phyloP scores from a whole-genome alignment of 345 rosid genomes.

The Raphanus raphanistrum region DNA sequence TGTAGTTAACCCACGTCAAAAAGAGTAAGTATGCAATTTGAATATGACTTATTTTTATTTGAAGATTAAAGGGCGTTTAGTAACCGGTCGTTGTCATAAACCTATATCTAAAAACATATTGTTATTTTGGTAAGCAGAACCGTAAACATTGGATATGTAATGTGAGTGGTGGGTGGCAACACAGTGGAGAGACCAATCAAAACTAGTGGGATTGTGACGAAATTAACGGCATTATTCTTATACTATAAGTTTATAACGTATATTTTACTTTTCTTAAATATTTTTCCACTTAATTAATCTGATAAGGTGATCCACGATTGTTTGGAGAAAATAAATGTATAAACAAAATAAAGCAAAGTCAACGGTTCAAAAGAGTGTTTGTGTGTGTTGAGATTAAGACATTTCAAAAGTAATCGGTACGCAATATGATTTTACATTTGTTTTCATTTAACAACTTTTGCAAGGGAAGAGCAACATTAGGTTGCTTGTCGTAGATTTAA shows the following conservation, averaged over 20 bases:
- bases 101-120: not conserved
- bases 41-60: constrained; percentile 8
- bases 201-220: constrained; percentile 39
- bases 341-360: constrained; percentile 18
- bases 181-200: constrained; percentile 42
- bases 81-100: constrained; percentile 31
- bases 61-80: constrained; percentile 1
- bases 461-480: not conserved
- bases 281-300: constrained; percentile 6
- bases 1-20: constrained; percentile 35
- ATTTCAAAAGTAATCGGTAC: constrained; percentile 24
- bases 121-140: constrained; percentile 30
- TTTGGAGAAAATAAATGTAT: constrained; percentile 13
- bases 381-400: constrained; percentile 33
- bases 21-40: constrained; percentile 1
- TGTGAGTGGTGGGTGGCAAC: constrained; percentile 36
- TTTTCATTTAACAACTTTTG: constrained; percentile 6
- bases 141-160: constrained; percentile 30
- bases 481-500: not conserved
- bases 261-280: constrained; percentile 2
- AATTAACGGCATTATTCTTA: constrained; percentile 28
- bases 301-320: constrained; percentile 10
- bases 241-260: constrained; percentile 4
- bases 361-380: constrained; percentile 34
- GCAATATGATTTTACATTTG: constrained; percentile 20